Base-by-base conservation (phyloP, 495 filamentous ascomycete species). In the Penicillium cosmopolitanum region DNA sequence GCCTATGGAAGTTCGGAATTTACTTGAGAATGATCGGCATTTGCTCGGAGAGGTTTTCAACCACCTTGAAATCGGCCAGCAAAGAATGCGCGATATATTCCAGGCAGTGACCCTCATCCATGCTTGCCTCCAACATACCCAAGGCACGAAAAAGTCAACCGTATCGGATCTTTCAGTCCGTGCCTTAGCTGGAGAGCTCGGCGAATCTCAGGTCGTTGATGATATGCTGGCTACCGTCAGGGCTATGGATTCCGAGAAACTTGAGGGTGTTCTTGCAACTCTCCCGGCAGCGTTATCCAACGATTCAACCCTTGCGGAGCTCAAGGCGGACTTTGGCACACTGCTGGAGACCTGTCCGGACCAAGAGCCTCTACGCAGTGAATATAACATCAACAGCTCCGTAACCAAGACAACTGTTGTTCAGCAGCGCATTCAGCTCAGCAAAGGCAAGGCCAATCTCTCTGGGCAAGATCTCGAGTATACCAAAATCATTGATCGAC, bases 351-450 rank as follows among this genome's bases (percentile, higher is more conserved):
- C 69, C 67, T 54, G 82, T 51, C 53, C 77, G 35, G 67, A 74
- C 18, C 71, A 77, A 55, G 73, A 74, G 40, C 73, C 82, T 18
- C 79, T 93, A n/a, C 83, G 85, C 48, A 96, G 89, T 71, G 88
- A 87, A 66, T 89, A 96, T 65, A 86, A 87, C 44, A 79, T 87
- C 16, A 84, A 87, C 35, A 87, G 85, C 74, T 84, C 87, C 43
- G 82, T 88, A 25, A 75, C 96, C 6, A 85, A 90, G 57, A 91
- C 92, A 3, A 96, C 93, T 0, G 87, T 97, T 16, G 85, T 96
- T 21, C 89, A 91, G 50, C 91, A 96, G 65, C 92, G 89, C 61
- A 89, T 97, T 8, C 88, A 90, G 65, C 79, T 98, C 46, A 95
- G 87, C 72, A 90, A 89, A 62, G 88, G 92, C 63, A 90, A 89